Percentiles rank a stretch among this genome's conserved stretches.
Evolutionary conservation across 1,139 yeast species (phyloP).

Genomic region (Hanseniaspora sp.): DNA sequence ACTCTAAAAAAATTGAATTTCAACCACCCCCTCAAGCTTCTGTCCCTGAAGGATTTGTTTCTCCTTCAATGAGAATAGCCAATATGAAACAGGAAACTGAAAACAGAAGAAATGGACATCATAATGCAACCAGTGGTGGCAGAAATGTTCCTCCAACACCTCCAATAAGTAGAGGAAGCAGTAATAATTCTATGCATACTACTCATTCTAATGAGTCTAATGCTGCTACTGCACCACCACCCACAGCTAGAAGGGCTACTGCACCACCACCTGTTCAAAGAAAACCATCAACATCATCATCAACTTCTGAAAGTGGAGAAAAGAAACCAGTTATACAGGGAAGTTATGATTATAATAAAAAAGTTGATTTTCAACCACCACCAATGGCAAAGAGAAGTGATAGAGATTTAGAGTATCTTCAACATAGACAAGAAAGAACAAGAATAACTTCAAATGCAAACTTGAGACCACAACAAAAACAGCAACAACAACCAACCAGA

Average conservation of each 20-base stretch:
- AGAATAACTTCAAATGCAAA: constrained; percentile 4
- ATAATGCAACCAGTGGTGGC: not conserved
- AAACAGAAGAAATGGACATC: constrained; percentile 1
- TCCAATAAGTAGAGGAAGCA: not conserved
- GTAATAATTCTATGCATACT: not conserved
- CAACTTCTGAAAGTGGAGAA: not conserved
- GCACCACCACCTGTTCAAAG: not conserved
- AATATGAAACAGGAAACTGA: constrained; percentile 3
- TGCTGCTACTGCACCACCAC: not conserved
- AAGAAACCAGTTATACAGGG: constrained; percentile 20
- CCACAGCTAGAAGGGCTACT: not conserved
- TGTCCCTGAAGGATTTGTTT: constrained; percentile 2
- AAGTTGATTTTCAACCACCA: constrained; percentile 30
- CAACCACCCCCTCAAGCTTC: constrained; percentile 16
- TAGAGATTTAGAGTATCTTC: constrained; percentile 12
- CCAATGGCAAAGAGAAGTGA: constrained; percentile 25
- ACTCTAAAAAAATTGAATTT: constrained; percentile 13
- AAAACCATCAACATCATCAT: not conserved
- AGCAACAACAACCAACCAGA: not conserved
- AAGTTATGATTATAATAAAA: constrained; percentile 24
- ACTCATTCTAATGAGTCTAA: no score
- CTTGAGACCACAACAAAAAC: not conserved
- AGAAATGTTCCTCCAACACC: constrained; percentile 7
- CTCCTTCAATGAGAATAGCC: constrained; percentile 6
- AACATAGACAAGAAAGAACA: constrained; percentile 3